Conservation (phyloP, 1,139 yeast species). For the Scheffersomyces illinoinensis region DNA sequence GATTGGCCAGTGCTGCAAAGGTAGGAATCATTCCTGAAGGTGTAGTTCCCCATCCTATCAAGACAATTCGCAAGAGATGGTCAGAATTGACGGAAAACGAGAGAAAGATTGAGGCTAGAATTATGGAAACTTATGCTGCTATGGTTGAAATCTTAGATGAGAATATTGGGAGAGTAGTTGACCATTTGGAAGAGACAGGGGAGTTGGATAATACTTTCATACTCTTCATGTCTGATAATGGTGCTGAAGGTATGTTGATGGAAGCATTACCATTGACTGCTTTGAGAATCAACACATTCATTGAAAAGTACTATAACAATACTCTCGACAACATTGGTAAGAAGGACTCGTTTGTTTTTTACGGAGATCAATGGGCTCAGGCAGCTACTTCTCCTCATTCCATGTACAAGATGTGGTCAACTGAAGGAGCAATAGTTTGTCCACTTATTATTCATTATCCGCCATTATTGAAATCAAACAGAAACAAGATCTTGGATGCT, state of each 20-base stretch:
- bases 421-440: slow-evolving; percentile 58
- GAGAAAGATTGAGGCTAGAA: slow-evolving; percentile 35
- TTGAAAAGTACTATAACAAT: slow-evolving; percentile 42
- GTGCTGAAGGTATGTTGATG: slow-evolving; percentile 59
- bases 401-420: slow-evolving; percentile 54
- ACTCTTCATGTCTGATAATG: slow-evolving; percentile 60
- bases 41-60: slow-evolving; percentile 47
- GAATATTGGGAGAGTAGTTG: slow-evolving; percentile 48
- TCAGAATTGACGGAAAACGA: slow-evolving; percentile 36
- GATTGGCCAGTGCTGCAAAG: slow-evolving; percentile 41
- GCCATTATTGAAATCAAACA: slow-evolving; percentile 18
- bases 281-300: slow-evolving; percentile 23
- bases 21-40: slow-evolving; percentile 47
- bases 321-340: slow-evolving; percentile 49
- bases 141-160: slow-evolving; percentile 58
- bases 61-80: slow-evolving; percentile 45
- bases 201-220: slow-evolving; percentile 54
- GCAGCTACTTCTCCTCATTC: slow-evolving; percentile 62
- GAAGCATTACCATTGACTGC: slow-evolving; percentile 51
- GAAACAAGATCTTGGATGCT: slow-evolving; percentile 33
- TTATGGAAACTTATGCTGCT: slow-evolving; percentile 60
- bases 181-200: slow-evolving; percentile 35
- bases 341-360: slow-evolving; percentile 49
- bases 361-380: slow-evolving; percentile 63
- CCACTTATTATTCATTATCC: slow-evolving; percentile 51